These are phyloP conservation scores for Aspergillus sp. DNA, from an alignment of 2,329 filamentous ascomycete species.

Conservation along the genomic window DNA sequence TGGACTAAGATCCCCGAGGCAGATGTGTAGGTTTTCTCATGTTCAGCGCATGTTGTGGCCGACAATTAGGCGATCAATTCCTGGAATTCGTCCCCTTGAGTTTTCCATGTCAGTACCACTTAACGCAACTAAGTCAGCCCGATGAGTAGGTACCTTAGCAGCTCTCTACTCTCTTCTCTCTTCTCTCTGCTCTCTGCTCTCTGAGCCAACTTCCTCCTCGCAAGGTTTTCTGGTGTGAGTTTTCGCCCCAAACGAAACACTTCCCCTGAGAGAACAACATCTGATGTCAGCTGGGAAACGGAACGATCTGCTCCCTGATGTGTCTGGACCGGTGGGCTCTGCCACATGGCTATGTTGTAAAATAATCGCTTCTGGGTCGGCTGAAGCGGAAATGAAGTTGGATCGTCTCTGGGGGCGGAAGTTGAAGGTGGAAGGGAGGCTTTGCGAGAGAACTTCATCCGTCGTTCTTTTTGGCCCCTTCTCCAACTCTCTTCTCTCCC, in stretches of 20 bases:
- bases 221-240: background rate
- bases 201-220: background rate
- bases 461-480: background rate
- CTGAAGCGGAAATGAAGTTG: background rate
- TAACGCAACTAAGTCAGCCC: background rate
- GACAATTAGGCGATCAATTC: background rate
- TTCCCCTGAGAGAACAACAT: background rate
- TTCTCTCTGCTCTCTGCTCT: background rate
- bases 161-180: background rate
- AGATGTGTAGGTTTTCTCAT: background rate
- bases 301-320: background rate
- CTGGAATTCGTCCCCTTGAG: background rate
- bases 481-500: background rate
- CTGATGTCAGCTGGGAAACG: constrained; percentile 2
- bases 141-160: background rate
- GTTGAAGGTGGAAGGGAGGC: background rate
- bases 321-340: background rate
- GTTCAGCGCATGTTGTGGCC: background rate
- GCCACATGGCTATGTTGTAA: constrained; percentile 1
- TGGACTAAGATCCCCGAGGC: background rate
- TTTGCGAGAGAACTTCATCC: background rate
- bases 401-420: constrained; percentile 8
- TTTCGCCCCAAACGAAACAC: background rate
- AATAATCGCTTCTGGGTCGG: background rate
- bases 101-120: background rate